These are phyloP conservation scores for Paralagenidium karlingii DNA, from an alignment of 352 stramenopile genomes.

Conservation along the genomic window DNA sequence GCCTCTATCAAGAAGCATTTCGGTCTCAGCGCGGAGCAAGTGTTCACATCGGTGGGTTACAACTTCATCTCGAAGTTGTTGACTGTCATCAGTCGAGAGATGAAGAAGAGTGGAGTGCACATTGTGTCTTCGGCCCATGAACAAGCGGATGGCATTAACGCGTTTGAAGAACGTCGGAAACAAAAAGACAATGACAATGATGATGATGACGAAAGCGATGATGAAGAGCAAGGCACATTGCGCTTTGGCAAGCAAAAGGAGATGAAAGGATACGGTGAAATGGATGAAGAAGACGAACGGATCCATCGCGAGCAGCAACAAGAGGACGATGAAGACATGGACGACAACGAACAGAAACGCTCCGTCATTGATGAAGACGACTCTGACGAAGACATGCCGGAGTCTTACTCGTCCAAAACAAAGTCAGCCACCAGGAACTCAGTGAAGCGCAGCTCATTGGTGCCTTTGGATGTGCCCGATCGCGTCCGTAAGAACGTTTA, in stretches of 20 bases:
- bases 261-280: conserved; percentile 80
- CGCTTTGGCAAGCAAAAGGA: conserved; percentile 69
- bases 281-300: conserved; percentile 92
- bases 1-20: conserved; percentile 95
- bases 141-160: conserved; percentile 19
- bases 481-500: conserved; percentile 80
- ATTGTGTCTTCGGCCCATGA: conserved; percentile 37
- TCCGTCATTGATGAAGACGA: conserved; percentile 5
- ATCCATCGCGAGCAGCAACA: conserved; percentile 41
- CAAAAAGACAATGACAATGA: conserved; percentile 12
- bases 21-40: conserved; percentile 88
- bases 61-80: conserved; percentile 90
- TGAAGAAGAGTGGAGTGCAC: conserved; percentile 78
- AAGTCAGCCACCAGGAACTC: conserved; percentile 22
- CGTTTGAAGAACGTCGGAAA: conserved; percentile 33
- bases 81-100: conserved; percentile 90
- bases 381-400: conserved; percentile 24
- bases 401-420: conserved; percentile 8
- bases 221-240: conserved; percentile 81
- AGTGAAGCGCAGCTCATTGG: too few species aligned
- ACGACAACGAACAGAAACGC: not conserved
- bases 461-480: conserved; percentile 49
- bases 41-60: conserved; percentile 79
- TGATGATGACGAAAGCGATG: conserved; percentile 78
- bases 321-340: conserved; percentile 26